Evolutionary conservation across 2,329 filamentous ascomycete species (phyloP).

Genomic region (Aureobasidium musti): DNA sequence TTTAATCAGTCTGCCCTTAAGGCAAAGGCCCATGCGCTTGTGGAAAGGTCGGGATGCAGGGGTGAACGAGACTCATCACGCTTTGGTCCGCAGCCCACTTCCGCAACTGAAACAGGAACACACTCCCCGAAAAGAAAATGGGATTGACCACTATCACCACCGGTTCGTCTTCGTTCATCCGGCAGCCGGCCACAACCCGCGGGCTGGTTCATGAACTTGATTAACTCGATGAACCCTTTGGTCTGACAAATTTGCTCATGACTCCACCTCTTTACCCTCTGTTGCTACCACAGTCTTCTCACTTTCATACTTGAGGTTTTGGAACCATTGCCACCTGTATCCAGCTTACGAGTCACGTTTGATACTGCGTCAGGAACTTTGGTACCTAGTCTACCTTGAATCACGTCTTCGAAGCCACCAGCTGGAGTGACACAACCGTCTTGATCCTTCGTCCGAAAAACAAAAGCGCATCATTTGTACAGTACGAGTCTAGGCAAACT

Average conservation of each 20-base stretch:
- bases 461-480: background rate
- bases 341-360: background rate
- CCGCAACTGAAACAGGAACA: conserved; percentile 6
- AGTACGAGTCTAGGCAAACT: background rate
- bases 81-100: background rate
- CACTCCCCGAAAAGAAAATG: conserved; percentile 9
- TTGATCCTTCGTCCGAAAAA: conserved; percentile 9
- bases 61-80: conserved; percentile 2
- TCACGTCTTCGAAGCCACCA: conserved; percentile 4
- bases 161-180: conserved; percentile 3
- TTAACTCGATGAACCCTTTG: background rate
- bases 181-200: conserved; percentile 4
- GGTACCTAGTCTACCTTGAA: background rate
- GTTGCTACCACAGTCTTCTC: background rate
- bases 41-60: conserved; percentile 15
- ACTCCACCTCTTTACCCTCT: conserved; percentile 1
- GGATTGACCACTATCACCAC: background rate
- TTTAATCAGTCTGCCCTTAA: background rate
- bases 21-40: background rate
- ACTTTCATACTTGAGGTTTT: background rate
- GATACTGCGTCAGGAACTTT: background rate
- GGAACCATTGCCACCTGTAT: background rate
- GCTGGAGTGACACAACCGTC: conserved; percentile 17
- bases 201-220: background rate
- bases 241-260: conserved; percentile 10